Evolutionary conservation across 148 eudicot species (phyloP).

Genomic region (Fagopyrum esculentum): DNA sequence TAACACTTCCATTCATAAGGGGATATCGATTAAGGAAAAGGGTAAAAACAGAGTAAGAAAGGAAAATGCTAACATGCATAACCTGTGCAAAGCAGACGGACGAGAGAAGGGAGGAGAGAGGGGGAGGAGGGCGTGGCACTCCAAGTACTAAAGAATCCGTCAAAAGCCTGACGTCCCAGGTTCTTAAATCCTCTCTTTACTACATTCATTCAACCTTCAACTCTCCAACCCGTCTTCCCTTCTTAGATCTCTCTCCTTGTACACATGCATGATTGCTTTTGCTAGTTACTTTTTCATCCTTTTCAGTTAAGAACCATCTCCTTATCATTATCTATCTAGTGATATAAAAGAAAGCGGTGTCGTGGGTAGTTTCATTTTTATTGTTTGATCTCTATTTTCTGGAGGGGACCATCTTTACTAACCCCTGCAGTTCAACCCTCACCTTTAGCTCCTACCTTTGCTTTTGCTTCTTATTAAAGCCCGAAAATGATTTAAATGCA

Average conservation of each 20-base stretch:
- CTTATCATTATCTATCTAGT: background rate
- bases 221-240: background rate
- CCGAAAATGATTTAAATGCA: background rate
- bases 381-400: background rate
- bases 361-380: background rate
- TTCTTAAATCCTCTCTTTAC: slow-evolving; percentile 18
- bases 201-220: slow-evolving; percentile 1
- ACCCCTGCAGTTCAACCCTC: background rate
- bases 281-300: background rate
- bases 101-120: slow-evolving; percentile 21
- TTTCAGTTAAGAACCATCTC: slow-evolving; percentile 10
- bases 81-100: slow-evolving; percentile 79
- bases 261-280: background rate
- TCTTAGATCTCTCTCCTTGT: background rate
- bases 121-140: slow-evolving; percentile 55
- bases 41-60: background rate
- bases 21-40: background rate
- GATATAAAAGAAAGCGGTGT: background rate
- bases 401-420: background rate
- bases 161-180: slow-evolving; percentile 94
- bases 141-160: slow-evolving; percentile 77
- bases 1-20: background rate
- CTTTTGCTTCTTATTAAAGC: background rate
- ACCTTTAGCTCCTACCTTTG: background rate
- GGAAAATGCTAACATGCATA: slow-evolving; percentile 78